Evolutionary conservation across 2,329 filamentous ascomycete species (phyloP).

Genomic region (Phaeophleospora eucalypticola): DNA sequence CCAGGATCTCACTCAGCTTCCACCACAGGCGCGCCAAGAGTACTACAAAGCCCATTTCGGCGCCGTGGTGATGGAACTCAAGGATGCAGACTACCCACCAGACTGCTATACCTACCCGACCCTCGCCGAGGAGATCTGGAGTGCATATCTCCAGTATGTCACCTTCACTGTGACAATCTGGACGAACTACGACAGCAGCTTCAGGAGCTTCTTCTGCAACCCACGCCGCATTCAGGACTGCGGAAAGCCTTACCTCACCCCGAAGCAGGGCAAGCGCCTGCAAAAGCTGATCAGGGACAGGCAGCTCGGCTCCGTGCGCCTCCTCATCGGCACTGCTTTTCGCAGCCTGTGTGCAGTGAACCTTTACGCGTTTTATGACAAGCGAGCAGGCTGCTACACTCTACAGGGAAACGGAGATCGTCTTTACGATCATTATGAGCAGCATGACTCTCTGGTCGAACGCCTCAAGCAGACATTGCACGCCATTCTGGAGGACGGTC

Average conservation of each 20-base stretch:
- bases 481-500: slow-evolving; percentile 5
- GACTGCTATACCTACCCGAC: slow-evolving; percentile 1
- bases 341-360: slow-evolving; percentile 5
- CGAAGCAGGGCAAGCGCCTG: slow-evolving; percentile 6
- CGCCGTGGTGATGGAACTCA: slow-evolving; percentile 3
- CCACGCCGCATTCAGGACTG: slow-evolving; percentile 5
- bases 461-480: neutral
- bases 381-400: neutral
- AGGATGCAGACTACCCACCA: slow-evolving; percentile 3
- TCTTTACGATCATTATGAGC: neutral
- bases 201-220: slow-evolving; percentile 7
- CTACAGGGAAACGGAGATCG: neutral
- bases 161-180: slow-evolving; percentile 16
- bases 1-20: no score
- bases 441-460: neutral
- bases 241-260: slow-evolving; percentile 10
- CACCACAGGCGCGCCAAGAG: no score
- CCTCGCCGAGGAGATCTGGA: slow-evolving; percentile 9
- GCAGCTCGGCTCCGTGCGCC: slow-evolving; percentile 7
- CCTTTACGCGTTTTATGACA: neutral
- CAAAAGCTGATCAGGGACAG: neutral
- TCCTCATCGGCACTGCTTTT: slow-evolving; percentile 17
- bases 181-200: slow-evolving; percentile 17
- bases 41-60: neutral
- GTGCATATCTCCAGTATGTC: slow-evolving; percentile 6